Evolutionary conservation across 371 early-diverging fungal genomes (phyloP).

Genomic region (Syncephalastrum monosporum): DNA sequence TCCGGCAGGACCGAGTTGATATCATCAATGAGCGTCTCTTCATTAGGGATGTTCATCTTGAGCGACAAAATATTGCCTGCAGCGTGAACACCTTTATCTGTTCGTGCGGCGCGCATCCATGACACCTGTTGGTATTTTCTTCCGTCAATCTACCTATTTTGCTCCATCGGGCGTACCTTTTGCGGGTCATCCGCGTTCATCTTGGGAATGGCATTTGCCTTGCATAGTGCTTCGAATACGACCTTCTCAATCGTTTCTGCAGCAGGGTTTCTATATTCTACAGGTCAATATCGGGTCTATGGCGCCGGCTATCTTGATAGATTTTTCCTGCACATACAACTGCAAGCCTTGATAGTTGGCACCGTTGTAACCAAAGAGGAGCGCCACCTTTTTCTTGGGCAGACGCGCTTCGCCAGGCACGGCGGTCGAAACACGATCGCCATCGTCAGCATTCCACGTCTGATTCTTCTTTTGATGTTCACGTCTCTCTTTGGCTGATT

Average conservation of each 20-base stretch:
- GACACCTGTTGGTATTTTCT: constrained; percentile 47
- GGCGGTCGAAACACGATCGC: too few relatives aligned
- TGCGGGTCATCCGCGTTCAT: constrained; percentile 75
- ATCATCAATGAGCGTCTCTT: constrained; percentile 62
- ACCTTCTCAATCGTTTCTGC: constrained; percentile 81
- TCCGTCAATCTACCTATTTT: neutral
- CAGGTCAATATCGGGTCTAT: neutral
- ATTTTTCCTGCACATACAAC: constrained; percentile 48
- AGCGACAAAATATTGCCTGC: constrained; percentile 92
- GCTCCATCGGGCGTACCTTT: constrained; percentile 58
- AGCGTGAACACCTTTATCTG: constrained; percentile 99
- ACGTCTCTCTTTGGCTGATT: constrained; percentile 20
- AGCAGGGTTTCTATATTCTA: constrained; percentile 56
- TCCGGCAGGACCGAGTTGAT: constrained; percentile 76
- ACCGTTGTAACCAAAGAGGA: constrained; percentile 91
- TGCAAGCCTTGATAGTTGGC: constrained; percentile 98
- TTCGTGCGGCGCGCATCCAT: constrained; percentile 90
- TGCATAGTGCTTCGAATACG: constrained; percentile 73
- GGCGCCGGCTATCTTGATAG: neutral
- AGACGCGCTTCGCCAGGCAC: constrained; percentile 27
- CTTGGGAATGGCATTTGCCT: constrained; percentile 73
- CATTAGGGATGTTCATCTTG: constrained; percentile 84
- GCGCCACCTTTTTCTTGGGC: constrained; percentile 88
- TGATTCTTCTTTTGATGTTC: constrained; percentile 22
- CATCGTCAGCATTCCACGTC: constrained; percentile 7